Evolutionary conservation across 169 alveolate genomes (phyloP).

Genomic region (Babesia caballi): DNA sequence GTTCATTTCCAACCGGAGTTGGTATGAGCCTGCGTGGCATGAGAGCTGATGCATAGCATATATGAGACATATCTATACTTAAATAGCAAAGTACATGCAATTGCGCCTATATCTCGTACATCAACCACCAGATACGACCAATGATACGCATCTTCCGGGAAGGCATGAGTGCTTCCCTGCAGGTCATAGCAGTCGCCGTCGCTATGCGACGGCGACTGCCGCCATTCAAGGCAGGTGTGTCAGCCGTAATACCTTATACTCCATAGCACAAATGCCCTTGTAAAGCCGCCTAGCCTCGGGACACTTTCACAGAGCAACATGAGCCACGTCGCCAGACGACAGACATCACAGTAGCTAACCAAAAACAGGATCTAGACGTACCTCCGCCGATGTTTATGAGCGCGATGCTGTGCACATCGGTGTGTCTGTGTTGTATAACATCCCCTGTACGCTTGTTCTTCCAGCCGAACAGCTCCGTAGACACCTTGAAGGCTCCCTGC

Average conservation of each 20-base stretch:
- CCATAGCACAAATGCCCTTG: too few relatives aligned
- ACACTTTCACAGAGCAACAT: too few relatives aligned
- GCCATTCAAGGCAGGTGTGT: too few relatives aligned
- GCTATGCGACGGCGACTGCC: too few relatives aligned
- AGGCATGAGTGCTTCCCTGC: too few relatives aligned
- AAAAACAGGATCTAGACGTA: constrained; percentile 10
- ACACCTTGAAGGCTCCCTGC: constrained; percentile 86
- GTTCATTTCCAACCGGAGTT: constrained; percentile 72
- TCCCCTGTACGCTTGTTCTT: constrained; percentile 86
- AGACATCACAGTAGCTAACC: too few relatives aligned
- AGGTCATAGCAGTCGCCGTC: too few relatives aligned
- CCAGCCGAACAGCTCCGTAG: constrained; percentile 89
- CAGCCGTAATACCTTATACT: too few relatives aligned
- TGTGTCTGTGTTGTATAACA: constrained; percentile 82
- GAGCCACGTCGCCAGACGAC: too few relatives aligned
- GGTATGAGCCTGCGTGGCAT: constrained; percentile 63
- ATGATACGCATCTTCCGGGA: too few relatives aligned
- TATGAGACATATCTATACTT: background rate
- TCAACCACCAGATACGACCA: background rate
- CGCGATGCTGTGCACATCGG: constrained; percentile 76
- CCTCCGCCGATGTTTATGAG: constrained; percentile 79
- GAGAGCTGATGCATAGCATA: background rate
- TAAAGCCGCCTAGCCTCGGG: too few relatives aligned
- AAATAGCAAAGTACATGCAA: background rate
- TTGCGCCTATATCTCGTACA: background rate